Percentiles rank a stretch among this genome's conserved stretches.
Conservation (phyloP, 257 asterid species). For the Penstemon eatonii region DNA sequence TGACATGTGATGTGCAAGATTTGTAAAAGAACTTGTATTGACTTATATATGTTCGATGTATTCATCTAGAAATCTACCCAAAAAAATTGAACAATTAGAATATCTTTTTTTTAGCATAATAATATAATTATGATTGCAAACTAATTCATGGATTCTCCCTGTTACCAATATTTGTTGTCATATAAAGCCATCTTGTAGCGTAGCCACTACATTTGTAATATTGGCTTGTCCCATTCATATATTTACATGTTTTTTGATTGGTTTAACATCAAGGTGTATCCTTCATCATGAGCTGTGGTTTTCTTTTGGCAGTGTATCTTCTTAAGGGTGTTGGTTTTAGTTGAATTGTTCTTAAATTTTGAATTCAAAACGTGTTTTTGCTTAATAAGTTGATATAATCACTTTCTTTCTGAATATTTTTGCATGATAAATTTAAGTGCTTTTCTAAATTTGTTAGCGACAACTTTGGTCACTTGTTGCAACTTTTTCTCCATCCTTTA, state of each 20-base stretch:
- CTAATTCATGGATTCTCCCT: not conserved
- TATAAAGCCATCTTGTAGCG: not conserved
- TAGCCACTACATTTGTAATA: not conserved
- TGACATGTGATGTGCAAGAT: not conserved
- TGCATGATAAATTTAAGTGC: slow-evolving; percentile 8
- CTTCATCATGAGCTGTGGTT: not conserved
- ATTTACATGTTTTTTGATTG: not conserved
- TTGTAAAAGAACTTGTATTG: not conserved
- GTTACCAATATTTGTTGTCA: not conserved
- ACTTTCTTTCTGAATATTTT: not conserved
- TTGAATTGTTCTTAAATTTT: not conserved
- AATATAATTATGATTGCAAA: not conserved
- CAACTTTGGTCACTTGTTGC: slow-evolving; percentile 15
- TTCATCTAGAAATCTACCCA: not conserved
- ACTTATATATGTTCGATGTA: not conserved
- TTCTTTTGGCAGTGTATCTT: not conserved
- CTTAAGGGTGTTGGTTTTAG: not conserved
- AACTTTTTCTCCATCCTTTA: slow-evolving; percentile 7
- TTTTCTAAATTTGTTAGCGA: not conserved
- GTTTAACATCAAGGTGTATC: not conserved
- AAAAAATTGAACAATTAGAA: not conserved
- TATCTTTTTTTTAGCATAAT: not conserved
- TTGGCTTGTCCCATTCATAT: not conserved
- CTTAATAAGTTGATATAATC: not conserved
- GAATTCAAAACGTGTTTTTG: not conserved